phyloP scores from a whole-genome alignment of 202 grass and related monocot genomes.

The Dendrocalamus latiflorus region DNA sequence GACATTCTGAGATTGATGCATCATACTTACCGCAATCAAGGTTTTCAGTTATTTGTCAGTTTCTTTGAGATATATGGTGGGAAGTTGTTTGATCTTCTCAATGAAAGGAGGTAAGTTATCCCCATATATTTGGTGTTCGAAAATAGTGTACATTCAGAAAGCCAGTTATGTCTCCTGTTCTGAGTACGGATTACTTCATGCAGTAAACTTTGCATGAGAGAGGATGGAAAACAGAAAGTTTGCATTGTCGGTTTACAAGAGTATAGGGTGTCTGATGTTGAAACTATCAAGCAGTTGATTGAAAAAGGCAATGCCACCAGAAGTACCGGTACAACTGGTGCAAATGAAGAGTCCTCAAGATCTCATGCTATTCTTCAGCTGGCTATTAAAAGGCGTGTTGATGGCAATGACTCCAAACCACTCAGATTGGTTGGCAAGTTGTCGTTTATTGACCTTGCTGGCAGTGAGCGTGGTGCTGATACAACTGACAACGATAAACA shows the following conservation, averaged over 20 bases:
- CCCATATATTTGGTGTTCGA: background rate
- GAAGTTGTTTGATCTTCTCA: constrained; percentile 93
- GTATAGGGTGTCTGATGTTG: constrained; percentile 79
- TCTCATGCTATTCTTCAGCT: constrained; percentile 99
- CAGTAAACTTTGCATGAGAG: constrained; percentile 99
- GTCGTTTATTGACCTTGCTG: constrained; percentile 95
- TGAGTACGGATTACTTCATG: constrained; percentile 7
- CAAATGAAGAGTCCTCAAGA: constrained; percentile 94
- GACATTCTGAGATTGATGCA: constrained; percentile 97
- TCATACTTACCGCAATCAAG: constrained; percentile 86
- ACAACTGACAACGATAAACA: constrained; percentile 98
- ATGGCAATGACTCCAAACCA: constrained; percentile 80
- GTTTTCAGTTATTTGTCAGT: constrained; percentile 86
- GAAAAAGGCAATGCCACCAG: constrained; percentile 89
- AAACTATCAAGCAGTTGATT: constrained; percentile 90
- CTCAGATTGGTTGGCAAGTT: constrained; percentile 71
- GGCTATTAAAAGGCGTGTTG: constrained; percentile 82
- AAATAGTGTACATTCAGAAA: background rate
- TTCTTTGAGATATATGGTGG: constrained; percentile 99
- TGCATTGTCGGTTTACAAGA: constrained; percentile 97
- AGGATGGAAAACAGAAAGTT: constrained; percentile 98
- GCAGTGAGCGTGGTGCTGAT: constrained; percentile 97
- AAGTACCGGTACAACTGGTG: constrained; percentile 95
- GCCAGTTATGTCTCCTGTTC: background rate
- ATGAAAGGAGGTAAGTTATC: constrained; percentile 72